A percentile compares a stretch with the other conserved stretches of the same genome.
These are phyloP conservation scores for Strobilomyces dryophilus DNA, from an alignment of 768 basidiomycete genomes.

Conservation along the genomic window DNA sequence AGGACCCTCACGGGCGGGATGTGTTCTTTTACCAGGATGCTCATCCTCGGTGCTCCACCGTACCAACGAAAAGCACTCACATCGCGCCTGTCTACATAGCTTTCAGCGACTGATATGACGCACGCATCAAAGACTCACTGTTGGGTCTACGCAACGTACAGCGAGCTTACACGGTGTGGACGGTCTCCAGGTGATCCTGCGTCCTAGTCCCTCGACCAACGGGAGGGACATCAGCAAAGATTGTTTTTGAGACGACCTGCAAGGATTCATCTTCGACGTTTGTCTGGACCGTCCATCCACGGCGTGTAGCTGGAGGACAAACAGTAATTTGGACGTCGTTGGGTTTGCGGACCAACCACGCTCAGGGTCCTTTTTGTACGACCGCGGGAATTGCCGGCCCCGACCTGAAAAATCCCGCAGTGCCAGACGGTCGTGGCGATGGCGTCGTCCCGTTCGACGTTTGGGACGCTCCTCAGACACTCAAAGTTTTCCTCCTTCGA, in stretches of 20 bases:
- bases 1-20: conserved; percentile 51
- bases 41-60: conserved; percentile 58
- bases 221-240: conserved; percentile 90
- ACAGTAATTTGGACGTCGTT: conserved; percentile 85
- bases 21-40: conserved; percentile 86
- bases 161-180: conserved; percentile 39
- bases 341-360: conserved; percentile 17
- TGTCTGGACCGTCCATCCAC: conserved; percentile 83
- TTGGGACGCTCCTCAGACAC: conserved; percentile 70
- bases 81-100: background rate
- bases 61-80: conserved; percentile 27
- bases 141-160: conserved; percentile 8
- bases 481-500: conserved; percentile 82
- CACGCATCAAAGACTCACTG: conserved; percentile 8
- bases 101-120: conserved; percentile 1
- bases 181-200: conserved; percentile 91
- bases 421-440: conserved; percentile 2
- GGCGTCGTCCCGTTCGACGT: conserved; percentile 54
- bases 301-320: conserved; percentile 42
- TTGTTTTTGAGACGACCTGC: conserved; percentile 76
- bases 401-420: background rate
- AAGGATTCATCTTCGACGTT: conserved; percentile 63
- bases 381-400: conserved; percentile 24
- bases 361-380: conserved; percentile 28
- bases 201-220: conserved; percentile 84